Conservation (phyloP, 169 alveolate species). For the Babesia bovis region DNA sequence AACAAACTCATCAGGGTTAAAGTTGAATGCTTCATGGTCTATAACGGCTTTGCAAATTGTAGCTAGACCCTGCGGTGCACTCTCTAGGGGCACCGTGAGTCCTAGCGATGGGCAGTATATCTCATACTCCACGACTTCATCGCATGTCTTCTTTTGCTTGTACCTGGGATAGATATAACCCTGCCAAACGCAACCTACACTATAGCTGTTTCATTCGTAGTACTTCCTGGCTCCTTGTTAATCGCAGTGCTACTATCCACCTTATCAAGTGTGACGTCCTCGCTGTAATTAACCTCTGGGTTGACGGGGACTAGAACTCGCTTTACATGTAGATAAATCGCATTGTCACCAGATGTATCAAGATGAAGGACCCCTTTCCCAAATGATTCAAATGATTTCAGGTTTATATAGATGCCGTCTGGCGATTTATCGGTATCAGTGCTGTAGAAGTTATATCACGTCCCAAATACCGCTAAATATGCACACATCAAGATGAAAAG, state of each 20-base stretch:
- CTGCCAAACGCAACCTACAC: neutral
- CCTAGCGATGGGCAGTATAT: constrained; percentile 29
- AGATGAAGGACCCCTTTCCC: constrained; percentile 45
- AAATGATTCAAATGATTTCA: constrained; percentile 68
- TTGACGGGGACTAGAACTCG: constrained; percentile 12
- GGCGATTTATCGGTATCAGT: constrained; percentile 70
- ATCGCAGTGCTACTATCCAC: neutral
- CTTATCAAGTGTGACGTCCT: neutral
- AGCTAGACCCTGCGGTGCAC: neutral
- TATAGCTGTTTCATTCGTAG: neutral
- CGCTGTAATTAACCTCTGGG: neutral
- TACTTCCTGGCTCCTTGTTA: neutral
- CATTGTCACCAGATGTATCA: constrained; percentile 29
- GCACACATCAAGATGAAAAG: neutral
- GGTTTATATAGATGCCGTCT: constrained; percentile 76
- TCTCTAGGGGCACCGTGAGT: neutral
- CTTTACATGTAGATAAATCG: constrained; percentile 47
- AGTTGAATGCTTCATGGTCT: constrained; percentile 45
- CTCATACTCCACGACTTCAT: constrained; percentile 42
- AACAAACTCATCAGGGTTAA: constrained; percentile 25
- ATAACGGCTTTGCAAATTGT: constrained; percentile 39
- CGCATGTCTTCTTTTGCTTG: constrained; percentile 30
- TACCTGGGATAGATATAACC: constrained; percentile 5
- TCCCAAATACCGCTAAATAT: neutral
- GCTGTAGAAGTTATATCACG: constrained; percentile 26